Conservation (phyloP, 2,329 filamentous ascomycete species). For the Sarocladium strictum region DNA sequence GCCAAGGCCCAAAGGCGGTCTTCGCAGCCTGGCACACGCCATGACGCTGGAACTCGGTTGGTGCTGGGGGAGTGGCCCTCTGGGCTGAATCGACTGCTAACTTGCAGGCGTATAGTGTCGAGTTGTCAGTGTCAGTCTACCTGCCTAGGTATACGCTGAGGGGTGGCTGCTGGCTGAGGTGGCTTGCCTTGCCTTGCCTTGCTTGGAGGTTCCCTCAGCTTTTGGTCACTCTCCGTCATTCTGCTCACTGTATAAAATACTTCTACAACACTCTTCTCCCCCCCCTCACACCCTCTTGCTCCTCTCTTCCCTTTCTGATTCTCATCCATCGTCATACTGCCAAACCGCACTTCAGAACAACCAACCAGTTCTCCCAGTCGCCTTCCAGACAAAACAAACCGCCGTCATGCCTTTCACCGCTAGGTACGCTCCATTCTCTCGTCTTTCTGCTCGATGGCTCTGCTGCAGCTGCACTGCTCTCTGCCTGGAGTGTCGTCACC, state of each 20-base stretch:
- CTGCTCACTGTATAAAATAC: neutral
- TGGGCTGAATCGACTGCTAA: slow-evolving; percentile 2
- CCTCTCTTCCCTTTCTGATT: neutral
- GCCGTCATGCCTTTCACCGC: slow-evolving; percentile 53
- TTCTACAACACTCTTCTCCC: neutral
- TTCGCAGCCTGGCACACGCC: slow-evolving; percentile 7
- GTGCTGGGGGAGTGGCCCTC: too few relatives aligned
- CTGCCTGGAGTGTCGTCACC: slow-evolving; percentile 12
- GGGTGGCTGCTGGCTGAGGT: neutral
- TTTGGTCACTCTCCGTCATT: too few relatives aligned
- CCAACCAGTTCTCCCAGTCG: slow-evolving; percentile 1
- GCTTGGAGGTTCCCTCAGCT: too few relatives aligned
- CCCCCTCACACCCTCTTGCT: slow-evolving; percentile 7
- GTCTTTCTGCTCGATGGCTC: neutral
- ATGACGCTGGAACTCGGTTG: too few relatives aligned
- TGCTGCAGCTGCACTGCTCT: too few relatives aligned
- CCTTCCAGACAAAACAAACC: slow-evolving; percentile 11
- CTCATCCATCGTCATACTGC: neutral
- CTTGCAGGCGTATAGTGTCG: too few relatives aligned
- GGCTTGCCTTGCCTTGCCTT: neutral
- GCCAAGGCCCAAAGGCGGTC: slow-evolving; percentile 1
- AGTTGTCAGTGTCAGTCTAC: neutral
- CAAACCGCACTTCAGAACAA: neutral
- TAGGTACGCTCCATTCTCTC: slow-evolving; percentile 36
- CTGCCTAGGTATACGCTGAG: neutral